Base-by-base conservation (phyloP, 306 rosid genomes). In the Hylodesmum podocarpum region DNA sequence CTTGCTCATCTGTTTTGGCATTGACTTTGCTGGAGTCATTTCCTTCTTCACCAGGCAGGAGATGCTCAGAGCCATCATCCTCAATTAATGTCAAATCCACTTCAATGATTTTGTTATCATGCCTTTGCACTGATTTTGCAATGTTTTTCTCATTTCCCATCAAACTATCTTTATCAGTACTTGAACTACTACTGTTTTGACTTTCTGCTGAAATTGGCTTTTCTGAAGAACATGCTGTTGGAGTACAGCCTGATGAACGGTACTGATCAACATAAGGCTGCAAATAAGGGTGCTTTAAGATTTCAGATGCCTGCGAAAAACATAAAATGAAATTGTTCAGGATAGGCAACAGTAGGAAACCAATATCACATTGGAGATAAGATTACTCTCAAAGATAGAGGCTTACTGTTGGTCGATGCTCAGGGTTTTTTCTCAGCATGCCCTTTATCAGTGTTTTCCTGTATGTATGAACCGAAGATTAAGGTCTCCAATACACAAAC, bases 361-460 rank as follows among this genome's bases (percentile, higher is more conserved):
- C 67, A 28, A 21, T 13, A 71, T n/a, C 19, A 79, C 37, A 14
- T 36, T 37, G 15, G 4, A 69, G 24, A 84, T 25, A 33, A 79
- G 40, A 22, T 54, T 22, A 66, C 12, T 50, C 41, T 28, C 50
- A 64, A 59, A 70, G 62, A n/a, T n/a, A 75, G 53, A 88, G 59
- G 67, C 93, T 87, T 86, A 94, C 98, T 66, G 87, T 86, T 28
- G 97, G 93, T 53, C 98, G 93, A 79, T 94, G 92, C 87, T 91
- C 97, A 13, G 98, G 98, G 50, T 78, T 94, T 87, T 94, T 94
- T 66, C 97, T 84, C 78, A 94, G 87, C 98, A 94, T 94, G 81
- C 98, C 90, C 81, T 91, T 94, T 80, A 94, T 91, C 77, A 94
- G 94, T 44, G 91, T 88, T 91, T 94, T 94, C 88, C 96, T 94